Evolutionary conservation across 305 asterid genomes (phyloP), one percentile per base, ranked within the genome.

Genomic region (Stenogyne calaminthoides): DNA sequence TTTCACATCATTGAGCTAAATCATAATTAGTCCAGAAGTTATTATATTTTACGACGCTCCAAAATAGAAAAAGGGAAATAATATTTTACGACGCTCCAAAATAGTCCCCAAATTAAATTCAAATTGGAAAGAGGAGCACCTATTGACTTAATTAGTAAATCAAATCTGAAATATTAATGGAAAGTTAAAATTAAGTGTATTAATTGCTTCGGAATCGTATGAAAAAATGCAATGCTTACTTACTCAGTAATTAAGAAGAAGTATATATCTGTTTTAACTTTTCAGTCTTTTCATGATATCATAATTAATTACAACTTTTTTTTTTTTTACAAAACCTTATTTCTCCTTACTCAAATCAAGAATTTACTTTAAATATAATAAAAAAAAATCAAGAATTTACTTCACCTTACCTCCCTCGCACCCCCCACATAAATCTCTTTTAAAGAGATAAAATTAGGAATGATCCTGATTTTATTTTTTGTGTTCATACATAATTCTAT

Each of bases 221-320:
- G 29, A 18, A 63, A 4, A 63, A 12, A 16, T 49, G 32, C 55
- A 47, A 5, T 5, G 36, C 36, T 32, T 25, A 25, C 29, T 5
- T 32, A 6, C 36, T 18, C 5, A 18, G 29, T 44, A 44, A 12
- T 51, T 7, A 52, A 18, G 12, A 52, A 52, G 36, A 5, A 49
- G 14, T 1, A 14, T 52, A 29, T 69, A n/a, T n/a, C n/a, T n/a
- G n/a, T n/a, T n/a, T 25, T 25, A 22, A 1, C 39, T 14, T 61
- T 75, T 56, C 56, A 77, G 77, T 71, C 70, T 77, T 77, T 77
- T 65, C 2, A 71, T 71, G 64, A 39, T 49, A 47, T 12, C 74
- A 51, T 34, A 11, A 8, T 71, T 66, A 58, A 71, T 25, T 56
- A 47, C 27, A 19, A 12, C 10, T 22, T 16, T 10, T 2, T 59